Evolutionary conservation across 2,329 filamentous ascomycete genomes (phyloP).

Genomic region (Diplodia seriata): DNA sequence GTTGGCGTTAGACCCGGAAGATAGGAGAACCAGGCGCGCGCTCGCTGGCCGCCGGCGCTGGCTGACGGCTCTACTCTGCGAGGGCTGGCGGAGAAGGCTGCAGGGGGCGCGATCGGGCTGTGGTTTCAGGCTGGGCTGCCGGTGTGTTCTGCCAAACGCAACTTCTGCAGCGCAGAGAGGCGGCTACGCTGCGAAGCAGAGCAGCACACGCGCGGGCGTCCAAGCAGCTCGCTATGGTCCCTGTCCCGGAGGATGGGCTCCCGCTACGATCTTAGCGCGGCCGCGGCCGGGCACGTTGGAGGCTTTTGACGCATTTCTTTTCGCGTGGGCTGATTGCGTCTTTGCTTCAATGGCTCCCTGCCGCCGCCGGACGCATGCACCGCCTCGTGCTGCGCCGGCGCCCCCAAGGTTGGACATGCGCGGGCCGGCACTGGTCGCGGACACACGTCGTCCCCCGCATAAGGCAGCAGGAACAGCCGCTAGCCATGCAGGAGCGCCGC

Average conservation of each 20-base stretch:
- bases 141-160: slow-evolving; percentile 15
- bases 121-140: slow-evolving; percentile 15
- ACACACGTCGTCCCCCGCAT: slow-evolving; percentile 26
- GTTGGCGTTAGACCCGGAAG: slow-evolving; percentile 30
- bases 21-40: slow-evolving; percentile 26
- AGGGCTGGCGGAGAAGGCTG: slow-evolving; percentile 8
- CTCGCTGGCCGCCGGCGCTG: slow-evolving; percentile 12
- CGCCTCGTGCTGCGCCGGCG: not conserved
- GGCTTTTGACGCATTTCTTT: slow-evolving; percentile 18
- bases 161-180: slow-evolving; percentile 16
- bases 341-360: not conserved
- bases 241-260: slow-evolving; percentile 16
- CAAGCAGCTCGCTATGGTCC: slow-evolving; percentile 1
- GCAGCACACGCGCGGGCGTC: slow-evolving; percentile 1
- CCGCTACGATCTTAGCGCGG: slow-evolving; percentile 21
- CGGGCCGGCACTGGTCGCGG: not conserved
- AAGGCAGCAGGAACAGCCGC: slow-evolving; percentile 26
- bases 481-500: slow-evolving; percentile 23
- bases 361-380: not conserved
- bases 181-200: not conserved
- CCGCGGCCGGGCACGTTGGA: slow-evolving; percentile 18
- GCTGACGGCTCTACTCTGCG: not conserved
- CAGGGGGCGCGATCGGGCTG: slow-evolving; percentile 16
- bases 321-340: slow-evolving; percentile 26
- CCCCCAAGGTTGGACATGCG: slow-evolving; percentile 5